A percentile compares a stretch with the other conserved stretches of the same genome.
phyloP scores from a whole-genome alignment of 2,329 filamentous ascomycete species.

The Verticillium dahliae region DNA sequence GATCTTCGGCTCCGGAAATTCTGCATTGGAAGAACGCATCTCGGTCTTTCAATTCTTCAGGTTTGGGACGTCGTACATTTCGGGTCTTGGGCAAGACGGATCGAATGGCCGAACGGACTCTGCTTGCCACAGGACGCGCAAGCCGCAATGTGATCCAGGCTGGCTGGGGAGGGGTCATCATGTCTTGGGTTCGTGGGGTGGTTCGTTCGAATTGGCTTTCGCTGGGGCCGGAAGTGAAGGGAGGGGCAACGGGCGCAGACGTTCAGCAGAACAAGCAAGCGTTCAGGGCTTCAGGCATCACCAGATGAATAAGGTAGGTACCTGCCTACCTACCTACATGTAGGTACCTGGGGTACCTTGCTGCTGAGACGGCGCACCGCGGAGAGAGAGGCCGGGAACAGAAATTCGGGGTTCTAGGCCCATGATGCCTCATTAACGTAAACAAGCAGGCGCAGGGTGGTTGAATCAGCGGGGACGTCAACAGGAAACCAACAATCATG shows the following conservation, averaged over 20 bases:
- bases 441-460: not conserved
- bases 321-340: too few species aligned
- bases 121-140: not conserved
- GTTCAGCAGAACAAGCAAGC: not conserved
- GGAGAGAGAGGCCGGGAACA: not conserved
- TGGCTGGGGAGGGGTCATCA: not conserved
- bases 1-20: not conserved
- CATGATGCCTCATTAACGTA: not conserved
- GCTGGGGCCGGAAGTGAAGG: not conserved
- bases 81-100: not conserved
- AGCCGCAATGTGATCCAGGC: not conserved
- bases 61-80: not conserved
- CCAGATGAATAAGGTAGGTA: too few species aligned
- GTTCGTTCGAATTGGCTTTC: not conserved
- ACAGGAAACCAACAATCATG: too few species aligned
- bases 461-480: too few species aligned
- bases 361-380: not conserved
- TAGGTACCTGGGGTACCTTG: not conserved
- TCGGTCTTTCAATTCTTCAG: not conserved
- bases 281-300: too few species aligned
- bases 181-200: not conserved
- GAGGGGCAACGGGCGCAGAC: not conserved
- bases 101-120: not conserved
- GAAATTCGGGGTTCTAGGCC: not conserved
- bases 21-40: not conserved